phyloP scores from a whole-genome alignment of 257 asterid species.

The Gentiana macrophylla region DNA sequence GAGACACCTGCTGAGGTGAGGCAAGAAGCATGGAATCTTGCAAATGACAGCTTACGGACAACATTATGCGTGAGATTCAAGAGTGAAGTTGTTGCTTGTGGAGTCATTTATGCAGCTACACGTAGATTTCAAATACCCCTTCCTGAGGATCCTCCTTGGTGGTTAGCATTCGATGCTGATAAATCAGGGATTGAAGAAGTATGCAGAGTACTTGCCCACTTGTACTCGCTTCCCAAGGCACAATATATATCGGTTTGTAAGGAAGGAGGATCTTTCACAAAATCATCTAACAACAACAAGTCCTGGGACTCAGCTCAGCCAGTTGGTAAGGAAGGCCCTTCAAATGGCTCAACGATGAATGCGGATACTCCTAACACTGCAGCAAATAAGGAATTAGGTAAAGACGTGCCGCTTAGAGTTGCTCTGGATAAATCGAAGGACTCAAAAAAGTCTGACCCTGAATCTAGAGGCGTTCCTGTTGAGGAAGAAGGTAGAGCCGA shows the following conservation, averaged over 20 bases:
- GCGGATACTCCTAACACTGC: constrained; percentile 28
- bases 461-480: constrained; percentile 27
- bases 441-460: constrained; percentile 51
- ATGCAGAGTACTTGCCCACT: constrained; percentile 78
- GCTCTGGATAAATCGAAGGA: constrained; percentile 53
- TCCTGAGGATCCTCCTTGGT: constrained; percentile 99
- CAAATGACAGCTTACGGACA: constrained; percentile 96
- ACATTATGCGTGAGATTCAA: constrained; percentile 94
- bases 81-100: constrained; percentile 99
- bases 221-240: constrained; percentile 81
- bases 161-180: constrained; percentile 95
- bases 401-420: constrained; percentile 37
- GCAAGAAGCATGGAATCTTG: constrained; percentile 99
- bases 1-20: constrained; percentile 67
- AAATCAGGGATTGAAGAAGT: constrained; percentile 91
- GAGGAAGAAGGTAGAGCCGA: constrained; percentile 54
- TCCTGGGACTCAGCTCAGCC: constrained; percentile 39
- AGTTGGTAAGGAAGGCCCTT: constrained; percentile 47
- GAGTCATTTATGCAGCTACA: constrained; percentile 95
- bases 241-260: constrained; percentile 78
- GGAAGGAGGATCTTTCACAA: constrained; percentile 73
- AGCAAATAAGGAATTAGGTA: constrained; percentile 17
- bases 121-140: constrained; percentile 82
- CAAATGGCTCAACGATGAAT: constrained; percentile 27
- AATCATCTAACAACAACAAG: constrained; percentile 24